Percentiles rank a stretch among this genome's conserved stretches.
Conservation (phyloP, 1,284 basidiomycete species). For the Boletus subluridellus region DNA sequence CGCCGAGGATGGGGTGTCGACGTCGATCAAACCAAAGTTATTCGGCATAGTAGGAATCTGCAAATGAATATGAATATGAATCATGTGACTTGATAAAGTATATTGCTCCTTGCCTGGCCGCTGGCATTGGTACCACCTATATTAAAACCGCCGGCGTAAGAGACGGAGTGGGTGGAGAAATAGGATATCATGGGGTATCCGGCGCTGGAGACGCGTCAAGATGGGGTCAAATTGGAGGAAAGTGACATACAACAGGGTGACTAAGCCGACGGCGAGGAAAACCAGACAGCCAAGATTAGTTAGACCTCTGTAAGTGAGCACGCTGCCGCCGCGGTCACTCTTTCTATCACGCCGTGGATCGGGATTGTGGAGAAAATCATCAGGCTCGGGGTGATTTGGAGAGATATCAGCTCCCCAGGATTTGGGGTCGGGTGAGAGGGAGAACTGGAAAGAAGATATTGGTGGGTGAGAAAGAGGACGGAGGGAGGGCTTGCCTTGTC, state of each 20-base stretch:
- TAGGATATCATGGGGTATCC: slow-evolving; percentile 80
- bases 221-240: not conserved
- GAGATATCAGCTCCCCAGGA: slow-evolving; percentile 66
- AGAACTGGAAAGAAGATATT: slow-evolving; percentile 47
- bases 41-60: slow-evolving; percentile 40
- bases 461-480: not conserved
- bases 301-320: slow-evolving; percentile 71
- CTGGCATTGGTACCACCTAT: slow-evolving; percentile 77
- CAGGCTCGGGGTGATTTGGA: slow-evolving; percentile 54
- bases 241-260: slow-evolving; percentile 67
- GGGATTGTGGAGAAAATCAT: slow-evolving; percentile 72
- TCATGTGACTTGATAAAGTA: not conserved
- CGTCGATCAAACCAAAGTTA: slow-evolving; percentile 57
- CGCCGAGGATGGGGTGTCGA: slow-evolving; percentile 50
- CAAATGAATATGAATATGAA: not conserved
- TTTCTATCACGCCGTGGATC: slow-evolving; percentile 68
- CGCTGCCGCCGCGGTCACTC: slow-evolving; percentile 54
- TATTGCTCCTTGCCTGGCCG: slow-evolving; percentile 55
- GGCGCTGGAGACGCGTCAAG: slow-evolving; percentile 44
- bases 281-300: slow-evolving; percentile 75
- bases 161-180: slow-evolving; percentile 50
- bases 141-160: slow-evolving; percentile 67
- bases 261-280: slow-evolving; percentile 56
- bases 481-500: slow-evolving; percentile 41
- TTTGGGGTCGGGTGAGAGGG: slow-evolving; percentile 66